Conservation (phyloP, 768 basidiomycete species). For the Pleurotus cornucopiae region DNA sequence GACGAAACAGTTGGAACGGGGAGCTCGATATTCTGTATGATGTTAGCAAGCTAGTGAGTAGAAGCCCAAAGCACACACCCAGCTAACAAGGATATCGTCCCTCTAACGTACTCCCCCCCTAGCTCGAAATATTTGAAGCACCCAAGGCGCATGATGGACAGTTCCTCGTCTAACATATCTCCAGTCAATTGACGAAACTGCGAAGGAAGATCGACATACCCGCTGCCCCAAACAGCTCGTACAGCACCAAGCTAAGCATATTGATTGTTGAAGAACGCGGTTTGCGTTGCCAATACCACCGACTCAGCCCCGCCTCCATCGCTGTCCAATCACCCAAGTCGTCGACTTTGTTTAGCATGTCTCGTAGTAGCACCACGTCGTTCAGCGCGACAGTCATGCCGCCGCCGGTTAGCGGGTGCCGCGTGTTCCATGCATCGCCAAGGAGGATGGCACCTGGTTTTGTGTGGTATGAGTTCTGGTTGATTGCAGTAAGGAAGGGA, state of each 20-base stretch:
- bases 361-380: constrained; percentile 74
- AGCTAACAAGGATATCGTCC: constrained; percentile 85
- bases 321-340: constrained; percentile 45
- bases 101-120: constrained; percentile 84
- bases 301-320: constrained; percentile 47
- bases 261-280: constrained; percentile 85
- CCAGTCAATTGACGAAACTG: neutral
- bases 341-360: constrained; percentile 27
- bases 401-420: constrained; percentile 95
- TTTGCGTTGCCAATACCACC: constrained; percentile 88
- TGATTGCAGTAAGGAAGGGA: constrained; percentile 79
- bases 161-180: constrained; percentile 44
- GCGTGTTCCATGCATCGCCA: constrained; percentile 98
- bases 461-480: constrained; percentile 47
- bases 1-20: constrained; percentile 73
- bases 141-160: constrained; percentile 66
- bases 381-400: constrained; percentile 96
- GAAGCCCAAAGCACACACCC: constrained; percentile 48
- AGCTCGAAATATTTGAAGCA: constrained; percentile 98
- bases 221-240: constrained; percentile 92
- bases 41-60: constrained; percentile 34
- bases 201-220: constrained; percentile 44
- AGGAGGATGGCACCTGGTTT: constrained; percentile 78
- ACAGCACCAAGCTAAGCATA: constrained; percentile 88
- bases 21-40: constrained; percentile 51